Evolutionary conservation across 176 grass and related monocot species (phyloP).

Genomic region (Luzula sylvatica): DNA sequence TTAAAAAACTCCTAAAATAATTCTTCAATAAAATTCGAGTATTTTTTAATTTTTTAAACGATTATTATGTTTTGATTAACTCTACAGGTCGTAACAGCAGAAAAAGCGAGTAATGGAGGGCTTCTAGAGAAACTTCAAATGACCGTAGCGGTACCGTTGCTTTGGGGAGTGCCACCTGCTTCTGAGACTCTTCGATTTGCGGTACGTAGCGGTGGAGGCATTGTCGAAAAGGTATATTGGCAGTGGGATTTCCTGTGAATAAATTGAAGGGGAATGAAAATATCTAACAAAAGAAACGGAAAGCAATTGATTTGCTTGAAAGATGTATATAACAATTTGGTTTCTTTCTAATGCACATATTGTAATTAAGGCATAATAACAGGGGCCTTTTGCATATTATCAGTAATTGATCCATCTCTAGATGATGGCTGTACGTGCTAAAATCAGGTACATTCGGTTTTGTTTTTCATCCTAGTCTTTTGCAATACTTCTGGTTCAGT

Average conservation of each 20-base stretch:
- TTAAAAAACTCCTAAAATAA: background rate
- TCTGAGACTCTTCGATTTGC: conserved; percentile 81
- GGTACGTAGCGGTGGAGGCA: conserved; percentile 72
- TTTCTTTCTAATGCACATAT: conserved; percentile 28
- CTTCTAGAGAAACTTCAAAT: conserved; percentile 91
- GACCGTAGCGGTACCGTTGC: conserved; percentile 80
- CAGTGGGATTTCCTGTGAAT: conserved; percentile 88
- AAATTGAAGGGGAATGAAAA: background rate
- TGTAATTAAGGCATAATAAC: too few relatives aligned
- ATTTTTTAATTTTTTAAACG: background rate
- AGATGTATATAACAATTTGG: conserved; percentile 38
- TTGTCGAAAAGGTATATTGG: conserved; percentile 98
- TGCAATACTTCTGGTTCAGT: too few relatives aligned
- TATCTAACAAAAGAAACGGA: conserved; percentile 24
- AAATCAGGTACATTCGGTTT: too few relatives aligned
- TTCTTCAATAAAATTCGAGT: background rate
- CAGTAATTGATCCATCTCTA: too few relatives aligned
- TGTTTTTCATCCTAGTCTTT: too few relatives aligned
- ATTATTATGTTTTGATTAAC: background rate
- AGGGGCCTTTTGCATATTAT: too few relatives aligned
- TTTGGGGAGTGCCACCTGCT: conserved; percentile 94
- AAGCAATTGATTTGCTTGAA: background rate
- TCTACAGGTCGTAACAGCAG: conserved; percentile 67
- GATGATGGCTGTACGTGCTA: too few relatives aligned
- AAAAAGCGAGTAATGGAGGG: conserved; percentile 64